Evolutionary conservation across 805 yeast genomes (phyloP).

Genomic region (Kazachstania bromeliacearum): DNA sequence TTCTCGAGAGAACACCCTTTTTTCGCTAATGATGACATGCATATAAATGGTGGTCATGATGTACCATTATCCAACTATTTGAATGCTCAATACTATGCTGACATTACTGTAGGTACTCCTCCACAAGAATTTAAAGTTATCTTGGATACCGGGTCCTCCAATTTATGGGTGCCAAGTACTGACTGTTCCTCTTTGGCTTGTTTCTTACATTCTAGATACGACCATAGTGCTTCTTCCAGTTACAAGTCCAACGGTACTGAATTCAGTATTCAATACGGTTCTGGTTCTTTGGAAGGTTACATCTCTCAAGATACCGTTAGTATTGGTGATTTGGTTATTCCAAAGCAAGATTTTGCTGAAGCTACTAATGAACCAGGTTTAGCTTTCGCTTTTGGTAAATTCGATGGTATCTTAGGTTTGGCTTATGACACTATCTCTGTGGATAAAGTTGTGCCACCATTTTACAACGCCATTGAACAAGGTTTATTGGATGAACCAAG

Average conservation of each 20-base stretch:
- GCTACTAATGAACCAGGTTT: constrained; percentile 96
- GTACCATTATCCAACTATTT: constrained; percentile 85
- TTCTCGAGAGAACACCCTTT: constrained; percentile 20
- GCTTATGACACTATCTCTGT: constrained; percentile 90
- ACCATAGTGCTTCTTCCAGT: constrained; percentile 70
- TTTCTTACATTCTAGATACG: constrained; percentile 85
- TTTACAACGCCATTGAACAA: constrained; percentile 76
- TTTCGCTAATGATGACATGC: constrained; percentile 2
- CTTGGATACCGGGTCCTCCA: constrained; percentile 93
- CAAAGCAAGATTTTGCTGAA: constrained; percentile 91
- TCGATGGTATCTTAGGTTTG: constrained; percentile 94
- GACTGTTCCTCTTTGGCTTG: constrained; percentile 93
- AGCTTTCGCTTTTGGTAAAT: constrained; percentile 96
- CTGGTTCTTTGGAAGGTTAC: constrained; percentile 87
- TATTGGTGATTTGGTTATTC: constrained; percentile 68
- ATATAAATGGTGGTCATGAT: constrained; percentile 49
- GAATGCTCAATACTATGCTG: constrained; percentile 95
- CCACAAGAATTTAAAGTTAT: constrained; percentile 89
- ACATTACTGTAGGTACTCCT: constrained; percentile 85
- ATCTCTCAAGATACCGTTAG: constrained; percentile 77
- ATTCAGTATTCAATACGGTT: constrained; percentile 82
- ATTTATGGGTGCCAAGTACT: constrained; percentile 89
- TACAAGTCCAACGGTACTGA: constrained; percentile 81
- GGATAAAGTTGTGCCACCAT: constrained; percentile 83
- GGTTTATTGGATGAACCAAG: constrained; percentile 76